Evolutionary conservation across 495 filamentous ascomycete species (phyloP).

Genomic region (Cercophora samala): DNA sequence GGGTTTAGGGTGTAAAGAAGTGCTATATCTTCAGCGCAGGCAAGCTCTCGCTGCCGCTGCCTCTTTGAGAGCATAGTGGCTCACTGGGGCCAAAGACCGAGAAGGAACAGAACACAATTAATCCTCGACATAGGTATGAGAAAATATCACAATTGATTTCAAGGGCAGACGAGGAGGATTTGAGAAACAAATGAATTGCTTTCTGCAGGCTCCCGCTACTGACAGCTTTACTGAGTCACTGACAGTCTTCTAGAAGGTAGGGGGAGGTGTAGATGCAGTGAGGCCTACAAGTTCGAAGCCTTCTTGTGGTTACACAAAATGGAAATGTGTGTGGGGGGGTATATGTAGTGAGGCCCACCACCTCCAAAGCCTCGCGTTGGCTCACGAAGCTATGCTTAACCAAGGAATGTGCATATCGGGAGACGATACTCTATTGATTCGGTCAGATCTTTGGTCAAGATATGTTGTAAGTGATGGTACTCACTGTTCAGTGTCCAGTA

Average conservation of each 20-base stretch:
- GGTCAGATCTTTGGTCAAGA: not conserved
- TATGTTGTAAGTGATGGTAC: constrained; percentile 23
- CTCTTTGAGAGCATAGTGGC: constrained; percentile 6
- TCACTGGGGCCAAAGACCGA: not conserved
- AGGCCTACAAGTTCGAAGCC: constrained; percentile 20
- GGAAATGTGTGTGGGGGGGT: not conserved
- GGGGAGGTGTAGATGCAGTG: constrained; percentile 12
- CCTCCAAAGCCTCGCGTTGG: not conserved
- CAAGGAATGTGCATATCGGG: constrained; percentile 57
- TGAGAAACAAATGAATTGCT: not conserved
- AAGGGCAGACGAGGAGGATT: not conserved
- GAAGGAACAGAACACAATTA: not conserved
- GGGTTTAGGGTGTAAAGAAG: constrained; percentile 28
- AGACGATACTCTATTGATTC: constrained; percentile 43
- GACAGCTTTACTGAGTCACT: not conserved
- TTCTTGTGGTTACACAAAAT: not conserved
- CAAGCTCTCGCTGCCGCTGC: not conserved
- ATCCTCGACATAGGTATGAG: not conserved
- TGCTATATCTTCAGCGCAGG: constrained; percentile 27
- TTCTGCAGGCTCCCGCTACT: not conserved
- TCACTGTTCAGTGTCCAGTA: constrained; percentile 81
- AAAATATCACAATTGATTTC: not conserved
- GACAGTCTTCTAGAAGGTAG: not conserved
- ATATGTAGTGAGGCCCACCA: constrained; percentile 24
- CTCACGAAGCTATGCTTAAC: constrained; percentile 32